phyloP scores from a whole-genome alignment of 768 basidiomycete species.

The Kondoa malvinella region DNA sequence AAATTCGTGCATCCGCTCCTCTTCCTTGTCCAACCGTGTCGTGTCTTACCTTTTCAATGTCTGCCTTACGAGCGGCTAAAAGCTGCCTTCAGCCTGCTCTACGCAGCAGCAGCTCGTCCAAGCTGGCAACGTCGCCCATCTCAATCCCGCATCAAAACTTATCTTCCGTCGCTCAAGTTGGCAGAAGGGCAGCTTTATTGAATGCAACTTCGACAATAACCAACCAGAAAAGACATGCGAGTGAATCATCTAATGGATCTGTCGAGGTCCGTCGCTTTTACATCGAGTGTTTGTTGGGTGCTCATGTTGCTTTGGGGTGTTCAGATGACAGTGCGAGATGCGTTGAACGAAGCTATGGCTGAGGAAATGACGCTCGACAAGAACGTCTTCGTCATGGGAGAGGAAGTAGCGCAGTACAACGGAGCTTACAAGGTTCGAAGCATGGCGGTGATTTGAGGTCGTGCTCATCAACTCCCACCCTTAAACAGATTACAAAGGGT shows the following conservation, averaged over 20 bases:
- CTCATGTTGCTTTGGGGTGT: background rate
- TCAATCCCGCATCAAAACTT: background rate
- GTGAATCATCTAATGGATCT: background rate
- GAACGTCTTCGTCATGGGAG: slow-evolving; percentile 81
- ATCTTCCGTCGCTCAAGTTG: background rate
- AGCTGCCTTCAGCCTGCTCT: background rate
- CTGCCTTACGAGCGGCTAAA: background rate
- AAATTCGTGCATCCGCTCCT: too few relatives aligned
- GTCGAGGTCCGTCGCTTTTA: background rate
- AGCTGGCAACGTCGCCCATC: too few relatives aligned
- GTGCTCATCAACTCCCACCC: slow-evolving; percentile 9
- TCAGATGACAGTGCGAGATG: slow-evolving; percentile 96
- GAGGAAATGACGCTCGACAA: slow-evolving; percentile 98
- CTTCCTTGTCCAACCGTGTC: too few relatives aligned
- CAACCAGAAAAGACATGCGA: background rate
- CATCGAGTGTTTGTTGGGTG: background rate
- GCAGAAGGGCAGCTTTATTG: background rate
- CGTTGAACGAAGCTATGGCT: slow-evolving; percentile 93
- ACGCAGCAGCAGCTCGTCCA: background rate
- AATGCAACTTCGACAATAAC: background rate
- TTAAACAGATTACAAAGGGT: slow-evolving; percentile 76
- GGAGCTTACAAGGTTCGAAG: slow-evolving; percentile 71
- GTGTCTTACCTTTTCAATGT: too few relatives aligned
- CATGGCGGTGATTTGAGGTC: background rate
- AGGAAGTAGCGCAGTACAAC: slow-evolving; percentile 97